Percentiles rank a stretch among this genome's conserved stretches.
These are phyloP conservation scores for Vinca major DNA, from an alignment of 305 asterid species.

Conservation along the genomic window DNA sequence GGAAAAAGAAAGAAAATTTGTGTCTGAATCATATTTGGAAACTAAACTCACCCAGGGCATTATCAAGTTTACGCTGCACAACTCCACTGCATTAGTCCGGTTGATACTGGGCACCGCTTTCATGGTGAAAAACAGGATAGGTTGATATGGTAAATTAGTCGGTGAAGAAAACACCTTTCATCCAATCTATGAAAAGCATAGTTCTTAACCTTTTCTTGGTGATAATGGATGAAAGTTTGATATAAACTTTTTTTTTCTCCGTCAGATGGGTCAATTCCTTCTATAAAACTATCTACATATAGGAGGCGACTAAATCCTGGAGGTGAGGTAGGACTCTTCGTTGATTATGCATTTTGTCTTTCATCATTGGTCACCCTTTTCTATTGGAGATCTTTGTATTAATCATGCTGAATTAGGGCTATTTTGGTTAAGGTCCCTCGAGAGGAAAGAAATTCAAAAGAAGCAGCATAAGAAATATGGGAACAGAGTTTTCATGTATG, in stretches of 20 bases:
- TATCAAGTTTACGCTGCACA: no score
- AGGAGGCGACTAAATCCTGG: constrained; percentile 64
- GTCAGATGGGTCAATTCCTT: constrained; percentile 83
- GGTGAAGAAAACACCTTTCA: not conserved
- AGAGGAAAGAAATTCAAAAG: constrained; percentile 30
- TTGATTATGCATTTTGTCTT: constrained; percentile 5
- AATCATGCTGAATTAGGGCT: constrained; percentile 9
- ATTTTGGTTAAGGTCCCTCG: constrained; percentile 33
- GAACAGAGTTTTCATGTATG: constrained; percentile 88
- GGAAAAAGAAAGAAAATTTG: no score
- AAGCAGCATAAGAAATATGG: constrained; percentile 52
- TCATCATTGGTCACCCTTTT: not conserved
- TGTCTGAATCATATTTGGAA: no score
- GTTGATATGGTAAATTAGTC: no score
- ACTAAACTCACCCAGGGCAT: no score
- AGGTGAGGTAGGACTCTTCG: constrained; percentile 39
- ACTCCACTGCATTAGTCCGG: no score
- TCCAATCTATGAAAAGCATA: not conserved
- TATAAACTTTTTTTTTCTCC: constrained; percentile 12
- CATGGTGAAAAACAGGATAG: no score
- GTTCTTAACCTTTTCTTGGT: no score
- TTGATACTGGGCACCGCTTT: no score
- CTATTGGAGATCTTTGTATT: not conserved
- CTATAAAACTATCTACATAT: constrained; percentile 64
- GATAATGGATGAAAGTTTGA: not conserved